Conservation (phyloP, 192 early-diverging fungal species). For the Backusella australiensis region DNA sequence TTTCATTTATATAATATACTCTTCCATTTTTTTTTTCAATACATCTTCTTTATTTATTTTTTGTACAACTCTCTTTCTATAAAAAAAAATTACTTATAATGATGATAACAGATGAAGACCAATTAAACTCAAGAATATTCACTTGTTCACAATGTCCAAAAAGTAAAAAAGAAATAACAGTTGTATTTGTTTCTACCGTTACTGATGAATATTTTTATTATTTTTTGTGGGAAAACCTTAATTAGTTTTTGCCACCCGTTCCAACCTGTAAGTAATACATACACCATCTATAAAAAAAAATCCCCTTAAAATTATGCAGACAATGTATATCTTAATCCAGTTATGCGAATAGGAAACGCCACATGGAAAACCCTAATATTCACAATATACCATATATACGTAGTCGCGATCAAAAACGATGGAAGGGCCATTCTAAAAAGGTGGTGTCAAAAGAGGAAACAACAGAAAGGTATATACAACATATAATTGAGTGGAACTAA, state of each 20-base stretch:
- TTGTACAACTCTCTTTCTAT: background rate
- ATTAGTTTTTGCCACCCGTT: constrained; percentile 39
- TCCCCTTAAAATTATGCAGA: background rate
- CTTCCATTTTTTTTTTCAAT: background rate
- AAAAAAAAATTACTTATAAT: background rate
- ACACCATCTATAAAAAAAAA: background rate
- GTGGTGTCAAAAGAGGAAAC: constrained; percentile 51
- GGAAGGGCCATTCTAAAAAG: constrained; percentile 54
- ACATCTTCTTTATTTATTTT: background rate
- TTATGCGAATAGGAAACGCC: constrained; percentile 35
- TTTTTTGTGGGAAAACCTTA: background rate
- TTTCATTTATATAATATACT: background rate
- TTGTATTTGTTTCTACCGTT: background rate
- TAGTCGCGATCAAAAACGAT: constrained; percentile 50
- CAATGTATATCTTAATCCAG: background rate
- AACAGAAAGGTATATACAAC: constrained; percentile 32
- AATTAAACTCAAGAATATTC: constrained; percentile 20
- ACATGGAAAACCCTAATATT: constrained; percentile 52
- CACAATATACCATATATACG: constrained; percentile 53
- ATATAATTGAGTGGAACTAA: background rate
- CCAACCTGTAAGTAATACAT: constrained; percentile 30
- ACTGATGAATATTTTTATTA: constrained; percentile 1
- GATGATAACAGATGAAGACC: constrained; percentile 12
- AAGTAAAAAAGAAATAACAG: constrained; percentile 14
- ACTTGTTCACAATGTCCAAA: constrained; percentile 37